Conservation (phyloP, 805 yeast genomes). For the Candida arabinofermentans region DNA sequence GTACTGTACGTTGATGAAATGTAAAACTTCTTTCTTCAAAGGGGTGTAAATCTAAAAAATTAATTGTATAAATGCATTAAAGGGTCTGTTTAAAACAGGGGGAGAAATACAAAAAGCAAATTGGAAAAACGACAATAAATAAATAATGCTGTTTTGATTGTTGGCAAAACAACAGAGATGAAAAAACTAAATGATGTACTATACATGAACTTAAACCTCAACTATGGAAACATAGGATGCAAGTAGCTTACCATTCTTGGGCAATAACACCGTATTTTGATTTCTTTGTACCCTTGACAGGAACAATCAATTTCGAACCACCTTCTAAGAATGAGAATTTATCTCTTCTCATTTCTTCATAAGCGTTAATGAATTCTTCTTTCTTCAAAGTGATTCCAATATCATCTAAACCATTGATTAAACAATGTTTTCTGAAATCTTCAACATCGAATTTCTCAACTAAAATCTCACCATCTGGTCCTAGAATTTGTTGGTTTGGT, state of each 20-base stretch:
- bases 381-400: slow-evolving; percentile 93
- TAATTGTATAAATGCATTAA: no score
- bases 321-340: slow-evolving; percentile 91
- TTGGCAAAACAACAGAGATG: background rate
- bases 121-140: no score
- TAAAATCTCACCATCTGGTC: slow-evolving; percentile 64
- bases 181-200: background rate
- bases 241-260: slow-evolving; percentile 61
- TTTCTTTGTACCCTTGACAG: slow-evolving; percentile 65
- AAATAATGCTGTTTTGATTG: no score
- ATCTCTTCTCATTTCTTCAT: slow-evolving; percentile 72
- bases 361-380: slow-evolving; percentile 68
- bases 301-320: slow-evolving; percentile 64
- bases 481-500: slow-evolving; percentile 76
- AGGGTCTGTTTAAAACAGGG: no score
- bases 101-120: no score
- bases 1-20: no score
- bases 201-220: background rate
- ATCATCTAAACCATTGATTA: slow-evolving; percentile 93
- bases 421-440: slow-evolving; percentile 89
- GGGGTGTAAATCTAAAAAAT: no score
- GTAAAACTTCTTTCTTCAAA: no score
- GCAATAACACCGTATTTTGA: slow-evolving; percentile 61
- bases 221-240: background rate
- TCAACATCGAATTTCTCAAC: slow-evolving; percentile 86